phyloP scores from a whole-genome alignment of 805 yeast species.

The Blastobotrys chiropterorum region DNA sequence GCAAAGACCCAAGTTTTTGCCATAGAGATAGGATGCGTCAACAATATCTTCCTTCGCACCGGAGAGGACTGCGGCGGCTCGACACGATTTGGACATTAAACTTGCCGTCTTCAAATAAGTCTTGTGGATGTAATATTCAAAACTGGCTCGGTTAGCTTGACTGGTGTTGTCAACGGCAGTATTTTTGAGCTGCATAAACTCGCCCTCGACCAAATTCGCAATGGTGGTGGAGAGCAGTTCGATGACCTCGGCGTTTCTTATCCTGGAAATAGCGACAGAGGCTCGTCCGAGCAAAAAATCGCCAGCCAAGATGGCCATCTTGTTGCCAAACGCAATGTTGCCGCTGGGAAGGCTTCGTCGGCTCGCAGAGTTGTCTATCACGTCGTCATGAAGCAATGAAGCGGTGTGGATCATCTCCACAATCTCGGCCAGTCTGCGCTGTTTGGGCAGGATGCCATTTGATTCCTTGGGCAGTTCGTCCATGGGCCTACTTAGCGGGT shows the following conservation, averaged over 20 bases:
- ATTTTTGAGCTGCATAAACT: slow-evolving; percentile 96
- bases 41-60: slow-evolving; percentile 73
- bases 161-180: slow-evolving; percentile 56
- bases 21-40: slow-evolving; percentile 84
- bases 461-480: slow-evolving; percentile 57
- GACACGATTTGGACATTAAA: slow-evolving; percentile 84
- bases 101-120: slow-evolving; percentile 95
- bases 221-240: slow-evolving; percentile 93
- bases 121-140: slow-evolving; percentile 91
- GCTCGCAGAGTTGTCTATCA: slow-evolving; percentile 79
- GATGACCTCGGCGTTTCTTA: slow-evolving; percentile 94
- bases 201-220: slow-evolving; percentile 96
- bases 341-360: slow-evolving; percentile 90
- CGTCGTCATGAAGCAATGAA: slow-evolving; percentile 91
- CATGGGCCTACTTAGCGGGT: slow-evolving; percentile 80
- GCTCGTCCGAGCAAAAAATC: slow-evolving; percentile 94
- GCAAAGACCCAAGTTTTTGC: slow-evolving; percentile 88
- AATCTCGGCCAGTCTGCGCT: slow-evolving; percentile 91
- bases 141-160: slow-evolving; percentile 56
- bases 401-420: slow-evolving; percentile 99
- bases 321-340: slow-evolving; percentile 88
- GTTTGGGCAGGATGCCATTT: slow-evolving; percentile 87
- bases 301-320: slow-evolving; percentile 96
- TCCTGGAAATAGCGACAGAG: slow-evolving; percentile 87
- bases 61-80: slow-evolving; percentile 88